Base-by-base conservation (phyloP, 2,329 filamentous ascomycete genomes). In the Cordyceps javanica region DNA sequence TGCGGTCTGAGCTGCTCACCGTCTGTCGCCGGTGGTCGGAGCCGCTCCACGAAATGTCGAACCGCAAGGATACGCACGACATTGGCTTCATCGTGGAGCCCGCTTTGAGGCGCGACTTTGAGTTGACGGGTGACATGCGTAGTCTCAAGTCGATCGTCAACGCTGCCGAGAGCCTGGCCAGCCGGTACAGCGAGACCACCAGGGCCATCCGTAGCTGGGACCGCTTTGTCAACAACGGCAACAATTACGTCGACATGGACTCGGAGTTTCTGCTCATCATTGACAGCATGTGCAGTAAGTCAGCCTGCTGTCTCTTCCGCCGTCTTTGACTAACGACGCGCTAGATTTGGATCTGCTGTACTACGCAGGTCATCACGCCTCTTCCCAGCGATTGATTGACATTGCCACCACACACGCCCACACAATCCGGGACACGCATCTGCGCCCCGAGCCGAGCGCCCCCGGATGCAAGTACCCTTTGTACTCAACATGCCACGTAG, bases 61-160 rank as follows among this genome's bases (percentile, higher is more conserved):
- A 59, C 59, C 72, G 76, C 30, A 80, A 70, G 4, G 76, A 81
- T 55, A 82, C 79, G 0, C 80, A 82, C 58, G 79, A 82, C 42
- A 72, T 82, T 59, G 77, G 78, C 0, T 82, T 82, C 61, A 82
- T 82, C 26, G 72, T 81, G 5, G 72, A 75, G 52, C 78, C 79
- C 0, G 73, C 76, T 1, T 63, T 80, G 0, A 72, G 73, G 23
- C 69, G 73, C 28, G 74, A 78, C 28, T 82, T 74, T 73, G 75
- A 79, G 39, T 63, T 81, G 5, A 75, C 72, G 0, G 72, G 73
- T 0, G 72, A 74, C 48, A 48, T 59, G 9, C 60, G 68, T n/a
- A 76, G 74, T 41, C 59, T 77, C 0, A 60, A 70, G 4, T 72
- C 72, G 3, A 69, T 80, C 2, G 58, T 78, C 2, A 68, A 66